Evolutionary conservation across 345 rosid species (phyloP), one percentile per base, ranked within the genome.

Genomic region (Populus deltoides): DNA sequence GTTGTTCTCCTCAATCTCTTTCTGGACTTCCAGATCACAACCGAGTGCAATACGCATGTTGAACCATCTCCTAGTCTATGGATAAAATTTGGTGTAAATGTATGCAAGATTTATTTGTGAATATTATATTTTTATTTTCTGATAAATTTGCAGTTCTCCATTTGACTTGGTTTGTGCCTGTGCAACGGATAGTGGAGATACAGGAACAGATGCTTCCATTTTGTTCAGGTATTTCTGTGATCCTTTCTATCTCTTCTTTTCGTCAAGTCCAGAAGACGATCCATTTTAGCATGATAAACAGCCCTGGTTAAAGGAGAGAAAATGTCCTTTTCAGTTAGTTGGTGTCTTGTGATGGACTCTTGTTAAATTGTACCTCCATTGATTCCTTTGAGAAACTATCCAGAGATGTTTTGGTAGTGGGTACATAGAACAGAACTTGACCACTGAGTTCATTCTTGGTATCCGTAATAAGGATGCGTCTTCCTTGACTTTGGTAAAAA

Each of bases 151-250:
- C 36, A 74, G n/a, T 53, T 75, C 72, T 72, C 36, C 24, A 39
- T 66, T 66, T 80, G 71, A 49, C 55, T 73, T 67, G 31, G 29
- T 33, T 49, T 45, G 74, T 17, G 43, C 71, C 55, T 66, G n/a
- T 25, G 8, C 35, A n/a, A 12, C 49, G 66, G 49, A 31, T 39
- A 24, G 47, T 35, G 18, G 76, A 80, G 78, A 66, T 31, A 20
- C 61, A 59, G 63, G 66, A 59, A 25, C 25, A 35, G 57, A 45
- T 47, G 16, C 71, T 53, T 29, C 65, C 16, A 57, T 59, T 70
- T 59, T 71, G 73, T 25, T 38, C 75, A 87, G 89, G 88, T 87
- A 77, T 72, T 15, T 18, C 57, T 7, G 5, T 69, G 63, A 51
- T 75, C 24, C 24, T 73, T 47, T 18, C 22, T 27, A 67, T 2